Evolutionary conservation across 768 basidiomycete genomes (phyloP), one percentile per base, ranked within the genome.

Genomic region (Fistulinella prunicolor): DNA sequence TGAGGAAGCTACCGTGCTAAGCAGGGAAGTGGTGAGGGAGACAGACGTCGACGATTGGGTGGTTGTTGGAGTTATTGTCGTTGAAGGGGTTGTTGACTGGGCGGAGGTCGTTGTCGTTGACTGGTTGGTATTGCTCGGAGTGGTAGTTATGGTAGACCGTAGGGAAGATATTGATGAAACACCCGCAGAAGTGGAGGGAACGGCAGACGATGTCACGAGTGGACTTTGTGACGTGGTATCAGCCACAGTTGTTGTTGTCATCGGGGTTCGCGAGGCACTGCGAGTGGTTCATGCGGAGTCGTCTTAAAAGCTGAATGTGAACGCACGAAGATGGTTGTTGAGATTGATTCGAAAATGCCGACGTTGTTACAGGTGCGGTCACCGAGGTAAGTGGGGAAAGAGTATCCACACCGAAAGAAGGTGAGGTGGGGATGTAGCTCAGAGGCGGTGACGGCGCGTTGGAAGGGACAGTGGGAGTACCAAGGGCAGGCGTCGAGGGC

Each of bases 321-420:
- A 64, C 67, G 61, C 48, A 69, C 66, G 47, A 50, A 38, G 56
- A 53, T 39, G 50, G 26, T 26, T 46, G 44, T 21, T 46, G 45
- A 34, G 59, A 42, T 23, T 55, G 50, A 35, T 45, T 10, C 23
- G 51, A 53, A 38, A 30, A 46, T 38, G 53, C 34, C 13, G 54
- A 50, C 12, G 40, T 50, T 37, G 53, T 37, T 24, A 51, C 42
- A 40, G 60, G 28, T 49, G 41, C 37, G 39, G 52, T 43, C 24
- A 63, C 60, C 42, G 66, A 49, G 17, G 64, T 49, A 34, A 60
- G 53, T 30, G 57, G 50, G 16, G 65, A 57, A 21, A 61, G 46
- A 17, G 53, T 48, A 19, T 57, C 24, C 37, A 47, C 42, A 30
- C 49, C 35, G 17, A 54, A 20, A 21, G 56, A 36, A 37, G 50